phyloP scores from a whole-genome alignment of 345 rosid species.

The Gossypium sturtianum region DNA sequence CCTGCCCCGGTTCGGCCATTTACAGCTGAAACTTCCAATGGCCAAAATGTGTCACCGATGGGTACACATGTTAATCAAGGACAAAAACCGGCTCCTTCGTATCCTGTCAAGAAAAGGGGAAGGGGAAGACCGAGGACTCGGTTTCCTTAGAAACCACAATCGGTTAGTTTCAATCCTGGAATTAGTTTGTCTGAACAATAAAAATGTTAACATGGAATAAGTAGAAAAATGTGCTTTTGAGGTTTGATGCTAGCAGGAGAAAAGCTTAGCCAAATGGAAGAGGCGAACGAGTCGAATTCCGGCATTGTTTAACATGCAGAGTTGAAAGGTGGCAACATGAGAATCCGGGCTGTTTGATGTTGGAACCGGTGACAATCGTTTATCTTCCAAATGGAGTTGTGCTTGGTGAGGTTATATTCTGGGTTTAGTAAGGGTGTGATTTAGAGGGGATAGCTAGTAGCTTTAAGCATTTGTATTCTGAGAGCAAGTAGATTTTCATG shows the following conservation, averaged over 20 bases:
- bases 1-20: constrained; percentile 53
- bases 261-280: neutral
- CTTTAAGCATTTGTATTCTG: too few species aligned
- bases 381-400: neutral
- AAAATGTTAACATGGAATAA: constrained; percentile 29
- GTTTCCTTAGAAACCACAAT: neutral
- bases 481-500: neutral
- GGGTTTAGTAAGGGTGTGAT: too few species aligned
- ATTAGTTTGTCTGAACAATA: constrained; percentile 30
- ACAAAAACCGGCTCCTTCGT: neutral
- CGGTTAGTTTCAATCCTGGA: constrained; percentile 6
- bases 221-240: neutral
- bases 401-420: neutral
- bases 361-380: neutral
- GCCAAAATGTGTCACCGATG: constrained; percentile 3
- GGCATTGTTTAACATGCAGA: constrained; percentile 32
- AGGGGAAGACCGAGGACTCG: constrained; percentile 15
- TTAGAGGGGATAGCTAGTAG: neutral
- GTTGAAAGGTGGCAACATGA: constrained; percentile 43
- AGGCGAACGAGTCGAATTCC: constrained; percentile 23
- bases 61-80: neutral
- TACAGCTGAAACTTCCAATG: constrained; percentile 31
- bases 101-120: constrained; percentile 10
- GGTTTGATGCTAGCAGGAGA: neutral
- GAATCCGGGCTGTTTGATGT: constrained; percentile 35